These are phyloP conservation scores for Ceratocystis huliohia DNA, from an alignment of 2,329 filamentous ascomycete genomes.

Conservation along the genomic window DNA sequence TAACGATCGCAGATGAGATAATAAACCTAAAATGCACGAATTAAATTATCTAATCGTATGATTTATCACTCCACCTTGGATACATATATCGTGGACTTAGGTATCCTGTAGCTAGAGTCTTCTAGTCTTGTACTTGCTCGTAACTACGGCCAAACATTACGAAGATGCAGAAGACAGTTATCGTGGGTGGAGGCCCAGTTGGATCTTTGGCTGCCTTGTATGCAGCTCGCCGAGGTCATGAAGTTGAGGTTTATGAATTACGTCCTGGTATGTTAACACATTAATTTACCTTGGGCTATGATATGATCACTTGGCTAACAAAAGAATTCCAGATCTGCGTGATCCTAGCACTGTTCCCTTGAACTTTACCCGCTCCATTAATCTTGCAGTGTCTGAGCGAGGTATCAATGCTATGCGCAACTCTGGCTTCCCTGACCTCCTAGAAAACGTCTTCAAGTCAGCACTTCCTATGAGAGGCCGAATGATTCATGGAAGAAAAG, in stretches of 20 bases:
- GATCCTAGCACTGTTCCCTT: conserved; percentile 70
- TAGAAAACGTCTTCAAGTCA: conserved; percentile 59
- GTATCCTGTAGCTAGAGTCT: background rate
- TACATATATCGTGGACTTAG: background rate
- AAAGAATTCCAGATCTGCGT: conserved; percentile 55
- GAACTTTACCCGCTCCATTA: conserved; percentile 98
- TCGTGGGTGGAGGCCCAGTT: conserved; percentile 88
- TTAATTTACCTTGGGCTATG: background rate
- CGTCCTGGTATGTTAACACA: conserved; percentile 58
- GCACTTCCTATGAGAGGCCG: conserved; percentile 90
- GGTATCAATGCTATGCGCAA: conserved; percentile 78
- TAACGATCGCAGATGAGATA: background rate
- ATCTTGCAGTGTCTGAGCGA: conserved; percentile 83
- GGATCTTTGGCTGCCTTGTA: conserved; percentile 86
- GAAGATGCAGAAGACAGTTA: conserved; percentile 52
- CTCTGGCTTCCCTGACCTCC: conserved; percentile 51
- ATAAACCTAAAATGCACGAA: background rate
- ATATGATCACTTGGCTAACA: background rate
- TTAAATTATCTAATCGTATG: conserved; percentile 1
- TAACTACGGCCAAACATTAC: background rate
- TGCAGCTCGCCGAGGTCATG: conserved; percentile 72
- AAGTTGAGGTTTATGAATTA: conserved; percentile 90
- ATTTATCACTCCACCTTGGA: background rate
- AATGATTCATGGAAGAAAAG: conserved; percentile 74
- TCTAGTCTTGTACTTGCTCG: background rate